Conservation (phyloP, 352 stramenopile species). For the Phytopythium delawarense region DNA sequence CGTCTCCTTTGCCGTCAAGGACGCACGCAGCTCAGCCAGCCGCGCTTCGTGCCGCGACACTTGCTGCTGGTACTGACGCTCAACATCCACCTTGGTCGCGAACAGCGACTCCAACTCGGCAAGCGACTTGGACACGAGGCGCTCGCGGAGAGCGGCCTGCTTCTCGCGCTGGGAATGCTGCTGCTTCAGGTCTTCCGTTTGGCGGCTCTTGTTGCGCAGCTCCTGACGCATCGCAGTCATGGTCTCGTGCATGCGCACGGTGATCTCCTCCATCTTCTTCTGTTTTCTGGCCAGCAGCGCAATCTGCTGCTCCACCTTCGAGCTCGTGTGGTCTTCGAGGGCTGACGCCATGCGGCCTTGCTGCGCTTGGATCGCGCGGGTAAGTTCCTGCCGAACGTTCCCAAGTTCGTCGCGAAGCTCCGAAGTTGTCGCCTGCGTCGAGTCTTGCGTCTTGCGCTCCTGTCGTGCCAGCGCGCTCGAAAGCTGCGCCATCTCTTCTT, state of each 20-base stretch:
- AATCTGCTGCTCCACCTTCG: slow-evolving; percentile 51
- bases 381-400: slow-evolving; percentile 53
- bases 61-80: slow-evolving; percentile 43
- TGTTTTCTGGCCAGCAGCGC: slow-evolving; percentile 44
- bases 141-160: slow-evolving; percentile 30
- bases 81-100: slow-evolving; percentile 38
- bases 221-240: slow-evolving; percentile 42
- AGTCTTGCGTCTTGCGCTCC: slow-evolving; percentile 57
- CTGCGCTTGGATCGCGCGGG: slow-evolving; percentile 47
- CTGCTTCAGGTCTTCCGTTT: slow-evolving; percentile 28
- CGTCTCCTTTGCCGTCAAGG: slow-evolving; percentile 42
- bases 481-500: slow-evolving; percentile 57
- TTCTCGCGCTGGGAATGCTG: slow-evolving; percentile 17
- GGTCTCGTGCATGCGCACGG: slow-evolving; percentile 33
- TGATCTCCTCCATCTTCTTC: slow-evolving; percentile 53
- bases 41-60: slow-evolving; percentile 5
- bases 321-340: slow-evolving; percentile 55
- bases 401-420: slow-evolving; percentile 49
- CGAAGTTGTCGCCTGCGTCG: slow-evolving; percentile 34
- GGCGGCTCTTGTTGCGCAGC: slow-evolving; percentile 20
- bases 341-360: slow-evolving; percentile 30
- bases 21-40: slow-evolving; percentile 40
- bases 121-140: slow-evolving; percentile 34
- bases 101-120: slow-evolving; percentile 41
- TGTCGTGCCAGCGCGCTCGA: slow-evolving; percentile 52